Evolutionary conservation across 495 filamentous ascomycete species (phyloP).

Genomic region (Podospora australis): DNA sequence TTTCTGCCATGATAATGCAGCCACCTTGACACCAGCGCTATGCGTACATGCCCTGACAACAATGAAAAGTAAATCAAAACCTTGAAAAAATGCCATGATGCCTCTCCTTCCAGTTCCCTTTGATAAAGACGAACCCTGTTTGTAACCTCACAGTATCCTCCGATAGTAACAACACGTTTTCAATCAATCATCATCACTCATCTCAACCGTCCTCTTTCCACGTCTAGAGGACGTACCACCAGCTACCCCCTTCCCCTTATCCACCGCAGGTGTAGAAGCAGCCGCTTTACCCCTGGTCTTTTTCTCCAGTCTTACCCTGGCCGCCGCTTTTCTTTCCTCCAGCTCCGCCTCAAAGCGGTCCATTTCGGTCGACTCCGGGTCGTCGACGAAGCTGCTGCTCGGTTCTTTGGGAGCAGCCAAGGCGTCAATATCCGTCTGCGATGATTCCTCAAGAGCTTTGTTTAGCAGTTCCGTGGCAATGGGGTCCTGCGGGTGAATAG

Average conservation of each 20-base stretch:
- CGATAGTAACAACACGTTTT: neutral
- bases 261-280: too few relatives aligned
- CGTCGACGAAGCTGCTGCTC: too few relatives aligned
- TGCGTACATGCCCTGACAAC: slow-evolving; percentile 6
- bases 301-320: slow-evolving; percentile 18
- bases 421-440: slow-evolving; percentile 31
- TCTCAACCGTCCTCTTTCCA: slow-evolving; percentile 13
- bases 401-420: too few relatives aligned
- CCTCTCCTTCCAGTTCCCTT: too few relatives aligned
- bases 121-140: too few relatives aligned
- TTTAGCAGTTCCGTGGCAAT: slow-evolving; percentile 69
- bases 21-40: slow-evolving; percentile 11
- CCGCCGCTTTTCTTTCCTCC: slow-evolving; percentile 21
- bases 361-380: too few relatives aligned
- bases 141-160: too few relatives aligned
- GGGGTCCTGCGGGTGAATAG: slow-evolving; percentile 59
- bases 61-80: slow-evolving; percentile 5
- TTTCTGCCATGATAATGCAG: neutral
- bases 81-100: slow-evolving; percentile 1
- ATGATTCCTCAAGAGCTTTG: slow-evolving; percentile 66
- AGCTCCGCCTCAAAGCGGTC: slow-evolving; percentile 28
- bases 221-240: neutral
- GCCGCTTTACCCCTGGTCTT: slow-evolving; percentile 1
- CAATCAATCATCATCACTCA: slow-evolving; percentile 19
- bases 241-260: slow-evolving; percentile 23